Evolutionary conservation across 306 rosid genomes (phyloP).

Genomic region (Sechiopsis laciniata): DNA sequence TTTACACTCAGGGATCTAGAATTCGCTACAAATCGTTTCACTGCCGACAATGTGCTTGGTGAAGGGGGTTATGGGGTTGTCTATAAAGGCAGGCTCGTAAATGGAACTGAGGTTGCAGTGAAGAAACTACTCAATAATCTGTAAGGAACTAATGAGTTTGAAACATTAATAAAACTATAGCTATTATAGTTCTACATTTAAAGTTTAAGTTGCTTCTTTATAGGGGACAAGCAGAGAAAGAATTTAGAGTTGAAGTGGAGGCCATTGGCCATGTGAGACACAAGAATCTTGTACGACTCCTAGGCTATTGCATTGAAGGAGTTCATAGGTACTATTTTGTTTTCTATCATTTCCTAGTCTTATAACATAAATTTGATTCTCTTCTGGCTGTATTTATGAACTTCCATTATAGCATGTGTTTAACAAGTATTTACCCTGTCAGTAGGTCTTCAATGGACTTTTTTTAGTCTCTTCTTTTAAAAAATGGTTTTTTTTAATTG

Average conservation of each 20-base stretch:
- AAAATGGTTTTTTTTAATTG: constrained; percentile 20
- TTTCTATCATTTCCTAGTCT: neutral
- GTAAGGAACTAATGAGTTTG: constrained; percentile 46
- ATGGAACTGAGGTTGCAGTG: constrained; percentile 94
- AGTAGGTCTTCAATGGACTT: neutral
- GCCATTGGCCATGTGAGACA: constrained; percentile 97
- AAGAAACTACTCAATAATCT: constrained; percentile 87
- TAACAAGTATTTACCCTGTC: neutral
- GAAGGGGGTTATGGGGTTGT: constrained; percentile 98
- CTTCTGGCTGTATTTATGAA: neutral
- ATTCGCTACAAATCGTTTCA: constrained; percentile 61
- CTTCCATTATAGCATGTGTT: neutral
- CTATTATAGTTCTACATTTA: neutral
- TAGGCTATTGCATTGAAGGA: constrained; percentile 90
- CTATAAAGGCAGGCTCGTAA: constrained; percentile 71
- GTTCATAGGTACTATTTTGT: constrained; percentile 59
- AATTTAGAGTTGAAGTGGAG: constrained; percentile 97
- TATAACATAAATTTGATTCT: neutral
- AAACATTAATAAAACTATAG: constrained; percentile 12
- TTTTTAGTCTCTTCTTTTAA: neutral
- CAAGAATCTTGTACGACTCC: constrained; percentile 86
- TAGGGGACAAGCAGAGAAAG: constrained; percentile 99
- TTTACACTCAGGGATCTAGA: constrained; percentile 93
- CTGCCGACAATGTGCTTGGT: constrained; percentile 64
- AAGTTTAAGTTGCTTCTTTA: constrained; percentile 26